Evolutionary conservation across 2,329 filamentous ascomycete genomes (phyloP).

Genomic region (Colletotrichum sp.): DNA sequence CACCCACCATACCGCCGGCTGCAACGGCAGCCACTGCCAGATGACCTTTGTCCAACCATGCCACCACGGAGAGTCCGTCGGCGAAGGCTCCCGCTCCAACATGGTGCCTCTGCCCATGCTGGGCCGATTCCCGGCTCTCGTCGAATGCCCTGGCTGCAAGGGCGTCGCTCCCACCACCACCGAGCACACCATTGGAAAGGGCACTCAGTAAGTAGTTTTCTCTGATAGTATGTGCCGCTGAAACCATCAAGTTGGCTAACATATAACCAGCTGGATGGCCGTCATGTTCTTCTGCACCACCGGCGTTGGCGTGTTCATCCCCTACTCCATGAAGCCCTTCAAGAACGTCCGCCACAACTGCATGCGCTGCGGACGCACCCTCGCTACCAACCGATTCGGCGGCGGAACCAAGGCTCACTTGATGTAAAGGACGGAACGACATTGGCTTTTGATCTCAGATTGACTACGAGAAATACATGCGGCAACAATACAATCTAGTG

Average conservation of each 20-base stretch:
- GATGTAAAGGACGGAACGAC: neutral
- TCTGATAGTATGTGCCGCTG: neutral
- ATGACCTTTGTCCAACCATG: neutral
- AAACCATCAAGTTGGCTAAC: neutral
- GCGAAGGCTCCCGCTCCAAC: neutral
- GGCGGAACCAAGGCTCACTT: slow-evolving; percentile 10
- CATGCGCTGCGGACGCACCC: slow-evolving; percentile 5
- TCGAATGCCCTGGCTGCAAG: slow-evolving; percentile 16
- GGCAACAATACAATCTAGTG: neutral
- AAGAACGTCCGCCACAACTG: slow-evolving; percentile 18
- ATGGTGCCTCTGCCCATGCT: slow-evolving; percentile 12
- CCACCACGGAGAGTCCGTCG: neutral
- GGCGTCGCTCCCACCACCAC: neutral
- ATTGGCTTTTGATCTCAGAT: neutral
- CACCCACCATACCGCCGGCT: neutral
- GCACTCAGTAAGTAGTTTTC: slow-evolving; percentile 5
- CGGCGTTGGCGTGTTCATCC: slow-evolving; percentile 9
- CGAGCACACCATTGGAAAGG: slow-evolving; percentile 12
- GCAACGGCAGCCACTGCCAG: neutral
- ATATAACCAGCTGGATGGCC: slow-evolving; percentile 6
- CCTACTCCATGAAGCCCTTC: slow-evolving; percentile 12
- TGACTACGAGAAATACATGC: neutral
- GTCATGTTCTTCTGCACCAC: slow-evolving; percentile 18
- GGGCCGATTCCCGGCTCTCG: slow-evolving; percentile 3
- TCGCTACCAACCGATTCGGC: slow-evolving; percentile 13